Evolutionary conservation across 1,139 yeast genomes (phyloP).

Genomic region (Lodderomyces metapsilosis): DNA sequence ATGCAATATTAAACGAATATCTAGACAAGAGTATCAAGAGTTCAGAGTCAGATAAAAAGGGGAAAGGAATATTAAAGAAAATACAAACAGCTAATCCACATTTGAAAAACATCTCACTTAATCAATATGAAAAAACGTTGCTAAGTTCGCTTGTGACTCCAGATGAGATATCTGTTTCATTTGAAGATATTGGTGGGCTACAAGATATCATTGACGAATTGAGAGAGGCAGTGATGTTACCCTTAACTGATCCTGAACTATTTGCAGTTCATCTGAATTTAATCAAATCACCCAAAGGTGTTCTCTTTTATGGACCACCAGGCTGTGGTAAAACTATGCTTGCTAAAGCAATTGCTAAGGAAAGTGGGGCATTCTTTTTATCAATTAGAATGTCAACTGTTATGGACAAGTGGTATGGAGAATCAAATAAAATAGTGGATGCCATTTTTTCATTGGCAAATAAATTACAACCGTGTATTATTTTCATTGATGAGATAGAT

Average conservation of each 20-base stretch:
- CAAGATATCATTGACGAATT: slow-evolving; percentile 79
- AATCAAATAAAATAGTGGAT: slow-evolving; percentile 89
- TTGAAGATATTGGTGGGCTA: slow-evolving; percentile 85
- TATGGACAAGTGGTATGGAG: slow-evolving; percentile 99
- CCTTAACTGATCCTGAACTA: slow-evolving; percentile 72
- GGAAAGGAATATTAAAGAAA: slow-evolving; percentile 59
- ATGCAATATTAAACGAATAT: slow-evolving; percentile 55
- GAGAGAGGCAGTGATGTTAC: slow-evolving; percentile 83
- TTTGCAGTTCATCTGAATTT: slow-evolving; percentile 63
- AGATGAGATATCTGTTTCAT: slow-evolving; percentile 71
- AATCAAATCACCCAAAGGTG: slow-evolving; percentile 91
- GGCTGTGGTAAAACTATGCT: slow-evolving; percentile 98
- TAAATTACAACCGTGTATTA: slow-evolving; percentile 90
- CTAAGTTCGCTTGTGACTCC: slow-evolving; percentile 82
- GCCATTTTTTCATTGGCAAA: slow-evolving; percentile 89
- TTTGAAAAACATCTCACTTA: slow-evolving; percentile 53
- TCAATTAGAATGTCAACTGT: slow-evolving; percentile 91
- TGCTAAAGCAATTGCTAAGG: slow-evolving; percentile 92
- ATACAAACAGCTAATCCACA: slow-evolving; percentile 60
- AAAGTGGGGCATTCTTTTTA: slow-evolving; percentile 88
- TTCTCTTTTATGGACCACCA: slow-evolving; percentile 90
- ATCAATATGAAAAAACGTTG: slow-evolving; percentile 75
- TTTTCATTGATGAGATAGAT: slow-evolving; percentile 95
- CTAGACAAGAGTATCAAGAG: slow-evolving; percentile 50
- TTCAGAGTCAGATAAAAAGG: slow-evolving; percentile 66